Conservation (phyloP, 2,329 filamentous ascomycete genomes). For the Zalaria obscura region DNA sequence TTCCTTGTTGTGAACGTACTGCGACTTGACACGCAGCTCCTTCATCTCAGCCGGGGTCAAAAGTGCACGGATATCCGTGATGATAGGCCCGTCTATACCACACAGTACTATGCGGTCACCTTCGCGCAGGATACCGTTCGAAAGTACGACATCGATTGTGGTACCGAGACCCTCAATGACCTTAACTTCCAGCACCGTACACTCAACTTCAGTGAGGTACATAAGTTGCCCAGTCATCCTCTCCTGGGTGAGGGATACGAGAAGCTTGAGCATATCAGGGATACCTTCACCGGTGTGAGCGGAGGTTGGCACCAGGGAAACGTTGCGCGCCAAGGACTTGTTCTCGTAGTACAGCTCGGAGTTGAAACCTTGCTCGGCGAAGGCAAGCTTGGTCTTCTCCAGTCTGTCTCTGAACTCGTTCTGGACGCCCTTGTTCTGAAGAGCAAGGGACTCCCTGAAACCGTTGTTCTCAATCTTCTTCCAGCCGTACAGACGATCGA, state of each 20-base stretch:
- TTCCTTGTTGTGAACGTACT: slow-evolving; percentile 98
- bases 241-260: slow-evolving; percentile 84
- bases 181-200: slow-evolving; percentile 96
- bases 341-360: slow-evolving; percentile 94
- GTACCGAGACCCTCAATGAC: slow-evolving; percentile 97
- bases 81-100: slow-evolving; percentile 90
- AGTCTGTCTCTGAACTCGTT: slow-evolving; percentile 88
- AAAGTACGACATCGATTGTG: slow-evolving; percentile 93
- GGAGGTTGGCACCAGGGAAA: slow-evolving; percentile 94
- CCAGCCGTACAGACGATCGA: slow-evolving; percentile 98
- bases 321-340: slow-evolving; percentile 86
- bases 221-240: slow-evolving; percentile 94
- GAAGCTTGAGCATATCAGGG: slow-evolving; percentile 94
- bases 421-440: slow-evolving; percentile 87
- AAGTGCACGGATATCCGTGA: slow-evolving; percentile 87
- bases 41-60: slow-evolving; percentile 86
- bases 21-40: slow-evolving; percentile 86
- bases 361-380: slow-evolving; percentile 96
- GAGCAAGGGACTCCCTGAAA: slow-evolving; percentile 78
- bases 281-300: slow-evolving; percentile 99
- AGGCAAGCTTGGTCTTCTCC: slow-evolving; percentile 81
- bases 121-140: slow-evolving; percentile 87
- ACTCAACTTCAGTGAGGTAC: slow-evolving; percentile 96
- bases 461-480: slow-evolving; percentile 98
- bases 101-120: slow-evolving; percentile 91